Conservation (phyloP, 1,284 basidiomycete species). For the Ustilago trichophora region DNA sequence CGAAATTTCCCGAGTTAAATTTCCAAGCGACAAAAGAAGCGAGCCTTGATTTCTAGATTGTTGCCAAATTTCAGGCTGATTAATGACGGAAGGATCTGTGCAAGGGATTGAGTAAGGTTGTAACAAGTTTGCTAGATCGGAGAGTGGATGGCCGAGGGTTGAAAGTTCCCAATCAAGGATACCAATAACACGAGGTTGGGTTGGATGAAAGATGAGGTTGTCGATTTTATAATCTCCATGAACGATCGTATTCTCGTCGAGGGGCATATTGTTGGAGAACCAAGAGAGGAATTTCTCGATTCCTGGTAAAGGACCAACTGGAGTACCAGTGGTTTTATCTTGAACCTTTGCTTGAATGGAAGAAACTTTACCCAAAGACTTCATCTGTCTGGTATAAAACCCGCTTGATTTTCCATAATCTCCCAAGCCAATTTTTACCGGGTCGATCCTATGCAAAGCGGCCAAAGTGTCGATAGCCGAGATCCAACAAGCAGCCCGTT, state of each 20-base stretch:
- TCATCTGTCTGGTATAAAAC: slow-evolving; percentile 93
- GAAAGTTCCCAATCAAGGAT: slow-evolving; percentile 97
- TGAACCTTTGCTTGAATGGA: slow-evolving; percentile 76
- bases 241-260: slow-evolving; percentile 75
- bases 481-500: slow-evolving; percentile 73
- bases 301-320: slow-evolving; percentile 72
- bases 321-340: slow-evolving; percentile 72
- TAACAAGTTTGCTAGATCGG: slow-evolving; percentile 89
- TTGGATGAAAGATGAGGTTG: slow-evolving; percentile 92
- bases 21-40: slow-evolving; percentile 47
- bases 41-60: slow-evolving; percentile 10
- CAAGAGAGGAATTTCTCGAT: slow-evolving; percentile 79
- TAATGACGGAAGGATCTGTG: slow-evolving; percentile 12
- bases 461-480: slow-evolving; percentile 73
- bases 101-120: slow-evolving; percentile 70
- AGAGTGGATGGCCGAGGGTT: slow-evolving; percentile 74
- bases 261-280: slow-evolving; percentile 79
- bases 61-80: slow-evolving; percentile 24
- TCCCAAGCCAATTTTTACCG: slow-evolving; percentile 76
- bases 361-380: slow-evolving; percentile 79
- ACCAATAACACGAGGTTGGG: slow-evolving; percentile 88
- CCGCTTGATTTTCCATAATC: slow-evolving; percentile 80
- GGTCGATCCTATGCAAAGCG: slow-evolving; percentile 77
- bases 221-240: slow-evolving; percentile 98
- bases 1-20: slow-evolving; percentile 70